phyloP scores from a whole-genome alignment of 805 yeast species.

The Lipomyces yamadae region DNA sequence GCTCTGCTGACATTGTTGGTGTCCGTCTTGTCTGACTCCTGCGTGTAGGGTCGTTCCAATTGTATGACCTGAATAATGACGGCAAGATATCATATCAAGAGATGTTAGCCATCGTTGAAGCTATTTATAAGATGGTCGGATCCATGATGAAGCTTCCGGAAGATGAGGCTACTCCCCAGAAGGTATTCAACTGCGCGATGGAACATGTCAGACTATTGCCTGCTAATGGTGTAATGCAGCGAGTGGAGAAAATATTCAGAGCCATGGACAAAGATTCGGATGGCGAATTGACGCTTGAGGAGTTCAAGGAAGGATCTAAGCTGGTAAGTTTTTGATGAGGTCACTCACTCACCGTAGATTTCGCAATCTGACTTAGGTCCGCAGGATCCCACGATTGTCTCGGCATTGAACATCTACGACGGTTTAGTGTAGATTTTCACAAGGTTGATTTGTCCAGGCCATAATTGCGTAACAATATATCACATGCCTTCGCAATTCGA shows the following conservation, averaged over 20 bases:
- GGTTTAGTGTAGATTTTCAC: conserved; percentile 27
- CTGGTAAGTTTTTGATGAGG: conserved; percentile 47
- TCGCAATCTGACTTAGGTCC: neutral
- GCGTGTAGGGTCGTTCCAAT: conserved; percentile 76
- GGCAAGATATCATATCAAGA: conserved; percentile 79
- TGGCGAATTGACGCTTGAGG: conserved; percentile 75
- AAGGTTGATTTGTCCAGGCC: neutral
- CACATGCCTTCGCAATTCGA: neutral
- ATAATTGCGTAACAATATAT: neutral
- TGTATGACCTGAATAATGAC: conserved; percentile 81
- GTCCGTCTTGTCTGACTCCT: neutral
- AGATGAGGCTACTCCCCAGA: conserved; percentile 91
- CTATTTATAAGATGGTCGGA: conserved; percentile 95
- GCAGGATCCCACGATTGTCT: conserved; percentile 38
- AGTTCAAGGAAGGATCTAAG: conserved; percentile 80
- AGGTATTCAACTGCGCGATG: conserved; percentile 39
- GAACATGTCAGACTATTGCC: neutral
- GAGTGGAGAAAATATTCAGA: conserved; percentile 80
- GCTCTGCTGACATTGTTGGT: neutral
- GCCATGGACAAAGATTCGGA: conserved; percentile 72
- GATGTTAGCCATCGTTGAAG: conserved; percentile 74
- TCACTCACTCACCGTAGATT: neutral
- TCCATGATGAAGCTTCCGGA: conserved; percentile 86
- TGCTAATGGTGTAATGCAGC: conserved; percentile 34
- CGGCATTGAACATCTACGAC: conserved; percentile 38